phyloP scores from a whole-genome alignment of 2,329 filamentous ascomycete genomes.

The Fusarium sp. region DNA sequence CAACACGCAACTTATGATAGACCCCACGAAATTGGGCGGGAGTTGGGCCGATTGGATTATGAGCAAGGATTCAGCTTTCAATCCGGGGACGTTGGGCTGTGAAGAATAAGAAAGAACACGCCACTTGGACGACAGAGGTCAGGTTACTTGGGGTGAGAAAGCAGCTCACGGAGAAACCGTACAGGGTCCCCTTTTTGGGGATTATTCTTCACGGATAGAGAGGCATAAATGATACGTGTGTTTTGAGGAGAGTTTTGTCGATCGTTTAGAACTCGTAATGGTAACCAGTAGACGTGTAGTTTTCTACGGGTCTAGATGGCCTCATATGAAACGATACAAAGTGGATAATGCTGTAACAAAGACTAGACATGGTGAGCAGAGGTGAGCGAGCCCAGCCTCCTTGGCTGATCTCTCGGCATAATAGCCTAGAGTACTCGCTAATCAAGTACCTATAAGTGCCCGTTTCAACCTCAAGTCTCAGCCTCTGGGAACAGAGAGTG shows the following conservation, averaged over 20 bases:
- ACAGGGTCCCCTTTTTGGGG: not conserved
- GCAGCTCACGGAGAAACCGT: slow-evolving; percentile 39
- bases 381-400: not conserved
- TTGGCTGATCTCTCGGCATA: not conserved
- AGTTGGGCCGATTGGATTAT: slow-evolving; percentile 31
- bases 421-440: not conserved
- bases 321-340: slow-evolving; percentile 3
- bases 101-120: slow-evolving; percentile 29
- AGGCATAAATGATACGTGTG: not conserved
- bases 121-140: slow-evolving; percentile 32
- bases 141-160: slow-evolving; percentile 36
- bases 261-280: not conserved
- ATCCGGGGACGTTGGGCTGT: slow-evolving; percentile 16
- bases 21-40: slow-evolving; percentile 21
- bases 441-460: not conserved
- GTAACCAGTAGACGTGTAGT: not conserved
- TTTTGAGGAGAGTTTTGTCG: not conserved
- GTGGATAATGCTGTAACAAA: not conserved
- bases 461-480: not conserved
- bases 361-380: not conserved
- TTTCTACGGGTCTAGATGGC: slow-evolving; percentile 13
- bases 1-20: slow-evolving; percentile 12
- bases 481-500: not conserved
- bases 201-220: not conserved
- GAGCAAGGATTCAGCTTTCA: not conserved